Evolutionary conservation across 2,329 filamentous ascomycete genomes (phyloP), one percentile per base, ranked within the genome.

Genomic region (Fusarium abutilonis): DNA sequence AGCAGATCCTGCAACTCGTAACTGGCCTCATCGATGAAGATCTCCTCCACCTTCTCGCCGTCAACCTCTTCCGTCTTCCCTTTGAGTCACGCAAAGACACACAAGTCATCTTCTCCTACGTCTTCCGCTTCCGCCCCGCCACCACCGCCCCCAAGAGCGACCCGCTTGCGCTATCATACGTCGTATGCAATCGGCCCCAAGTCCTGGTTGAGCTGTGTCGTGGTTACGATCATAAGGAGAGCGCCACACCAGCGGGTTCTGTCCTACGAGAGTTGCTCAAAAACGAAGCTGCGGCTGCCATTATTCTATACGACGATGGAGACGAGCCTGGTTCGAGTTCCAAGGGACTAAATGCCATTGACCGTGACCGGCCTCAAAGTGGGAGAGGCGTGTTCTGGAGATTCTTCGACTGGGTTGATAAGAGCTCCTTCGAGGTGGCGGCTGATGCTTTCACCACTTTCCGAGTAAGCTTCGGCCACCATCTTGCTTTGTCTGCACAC

Each of bases 361-460:
- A 95, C 70, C 86, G 89, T 42, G 89, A 92, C 58, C 79, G 87
- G 36, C 87, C 85, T 31, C 90, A 95, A 69, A 89, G 85, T 42
- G 93, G 93, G 11, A 84, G 87, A 40, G 94, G 94, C 4, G 87
- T 97, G 2, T 97, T 99, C 75, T 99, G 95, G 95, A 89, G 86
- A 42, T 98, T 98, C 78, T 98, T 99, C 73, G 87, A 90, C 60
- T 99, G 94, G 92, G 96, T 99, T 70, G 93, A 98, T 78, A 92
- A 92, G 77, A 92, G 93, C 68, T 93, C 91, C 28, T 99, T 99
- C 72, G 95, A 99, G 80, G 92, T 98, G 66, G 93, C 93, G 70
- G 94, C 95, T 29, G 95, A 99, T 80, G 94, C 95, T 2, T 99
- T 99, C 76, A 97, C 93, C 56, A 98, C 94, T 5, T 99, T 99